phyloP scores from a whole-genome alignment of 768 basidiomycete genomes.

The Lactarius psammicola region DNA sequence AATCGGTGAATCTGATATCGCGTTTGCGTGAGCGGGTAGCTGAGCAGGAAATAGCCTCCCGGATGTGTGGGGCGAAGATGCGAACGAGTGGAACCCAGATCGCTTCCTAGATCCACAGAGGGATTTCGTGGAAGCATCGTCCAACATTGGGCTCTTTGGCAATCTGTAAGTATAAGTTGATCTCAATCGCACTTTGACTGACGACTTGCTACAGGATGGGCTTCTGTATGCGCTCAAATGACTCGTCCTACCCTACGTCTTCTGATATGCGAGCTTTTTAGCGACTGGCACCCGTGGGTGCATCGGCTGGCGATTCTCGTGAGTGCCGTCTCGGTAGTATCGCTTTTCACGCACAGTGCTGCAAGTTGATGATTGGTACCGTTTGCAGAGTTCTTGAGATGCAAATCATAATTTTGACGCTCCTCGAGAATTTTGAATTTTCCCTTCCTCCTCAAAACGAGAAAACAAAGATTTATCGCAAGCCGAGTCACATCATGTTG shows the following conservation, averaged over 20 bases:
- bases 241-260: background rate
- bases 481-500: constrained; percentile 5
- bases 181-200: background rate
- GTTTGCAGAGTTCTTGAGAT: constrained; percentile 11
- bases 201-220: background rate
- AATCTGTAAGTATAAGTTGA: constrained; percentile 2
- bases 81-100: constrained; percentile 12
- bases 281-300: constrained; percentile 4
- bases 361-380: background rate
- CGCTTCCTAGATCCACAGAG: constrained; percentile 11
- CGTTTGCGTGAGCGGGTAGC: background rate
- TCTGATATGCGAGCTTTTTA: background rate
- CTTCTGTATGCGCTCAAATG: constrained; percentile 9
- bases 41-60: background rate
- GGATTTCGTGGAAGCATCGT: background rate
- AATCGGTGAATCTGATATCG: constrained; percentile 5
- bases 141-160: constrained; percentile 5
- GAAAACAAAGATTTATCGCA: constrained; percentile 1
- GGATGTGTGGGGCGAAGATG: constrained; percentile 17
- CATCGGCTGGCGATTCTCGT: constrained; percentile 13
- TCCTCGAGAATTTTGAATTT: background rate
- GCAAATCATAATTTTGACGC: constrained; percentile 5
- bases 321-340: background rate
- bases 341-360: background rate
- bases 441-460: constrained; percentile 1